Evolutionary conservation across 768 basidiomycete genomes (phyloP), one percentile per base, ranked within the genome.

Genomic region (Sutorius australiensis): DNA sequence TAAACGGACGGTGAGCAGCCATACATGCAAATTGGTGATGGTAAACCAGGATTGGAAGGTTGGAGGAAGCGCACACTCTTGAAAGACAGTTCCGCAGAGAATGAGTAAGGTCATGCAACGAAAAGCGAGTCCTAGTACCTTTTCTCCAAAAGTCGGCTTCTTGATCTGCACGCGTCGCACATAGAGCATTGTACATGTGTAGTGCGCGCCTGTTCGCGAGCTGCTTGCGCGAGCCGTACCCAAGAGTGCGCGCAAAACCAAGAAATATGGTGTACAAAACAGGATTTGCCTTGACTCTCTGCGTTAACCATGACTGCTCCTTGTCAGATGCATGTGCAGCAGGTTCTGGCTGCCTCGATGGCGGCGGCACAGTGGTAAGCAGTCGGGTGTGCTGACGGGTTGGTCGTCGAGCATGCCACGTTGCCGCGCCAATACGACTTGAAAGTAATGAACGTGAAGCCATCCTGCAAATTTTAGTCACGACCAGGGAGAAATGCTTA

Each of bases 31-130:
- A 58, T 95, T 93, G 28, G 92, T 92, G 46, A 97, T 73, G 5
- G 90, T 91, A 73, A 98, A 98, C 90, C 94, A 98, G 14, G 95
- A 91, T 64, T 98, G 95, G 70, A 95, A 97, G 0, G 95, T 97
- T 12, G 87, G 87, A 10, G 95, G 93, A 6, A 98, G 78, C 53
- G 77, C 77, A 63, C 90, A 95, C 54, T 82, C 95, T 97, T 38
- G 0, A 19, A 5, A 17, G 2, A 16, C 17, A 38, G 48, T 50
- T 32, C 50, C 28, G 48, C 39, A 14, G 48, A 53, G 32, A 3
- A 16, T 55, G 30, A 48, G 46, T 41, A 27, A 13, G n/a, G 13
- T 21, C 13, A 9, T 8, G 13, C 32, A 13, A 12, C 4, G 17
- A 2, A 21, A 28, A 55, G 42, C 5, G 4, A 17, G 44, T 19